Evolutionary conservation across 164 flowering plant species (phyloP), one percentile per base, ranked within the genome.

Genomic region (Brasenia schreberi): DNA sequence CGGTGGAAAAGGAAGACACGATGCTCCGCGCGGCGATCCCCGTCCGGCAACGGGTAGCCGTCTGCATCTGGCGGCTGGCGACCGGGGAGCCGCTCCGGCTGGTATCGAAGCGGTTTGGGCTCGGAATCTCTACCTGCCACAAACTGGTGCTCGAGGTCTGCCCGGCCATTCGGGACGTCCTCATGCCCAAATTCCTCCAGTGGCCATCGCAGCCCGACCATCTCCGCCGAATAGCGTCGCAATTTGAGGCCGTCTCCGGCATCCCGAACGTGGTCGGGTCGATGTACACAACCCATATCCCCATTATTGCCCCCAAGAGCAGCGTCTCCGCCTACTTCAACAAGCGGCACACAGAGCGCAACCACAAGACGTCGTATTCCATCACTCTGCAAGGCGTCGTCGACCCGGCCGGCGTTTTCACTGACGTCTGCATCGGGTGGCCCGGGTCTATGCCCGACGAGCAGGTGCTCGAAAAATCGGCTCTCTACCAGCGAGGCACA

Each of bases 71-170:
- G 90, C 68, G 97, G 64, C 70, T 88, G 53, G 97, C 97, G 23
- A 86, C 97, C 7, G 94, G 97, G 18, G 90, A 88, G 76, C 90
- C 97, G 5, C 84, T 90, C 17, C 77, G 97, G 6, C 78, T 82
- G 1, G 94, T 90, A 0, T 88, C 92, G 18, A 86, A 84, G 72
- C 74, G 84, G 18, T 90, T 90, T 67, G 97, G 97, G 0, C 72
- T 90, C 62, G 96, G 96, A 10, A 90, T 90, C 9, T 87, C 94
- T 18, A 89, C 96, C 56, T 89, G 96, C 68, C 96, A 90, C 66
- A 90, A 90, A 73, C 89, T 90, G 6, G 87, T 90, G 1, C 81
- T 88, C 18, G 97, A 90, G 72, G 97, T 90, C 39, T 90, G 92
- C 66, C 62, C 84, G 0, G 97, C 97, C 0, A 88, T 90, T 0